A percentile compares a stretch with the other conserved stretches of the same genome.
Conservation (phyloP, 2,329 filamentous ascomycete species). For the Fusarium sp. region DNA sequence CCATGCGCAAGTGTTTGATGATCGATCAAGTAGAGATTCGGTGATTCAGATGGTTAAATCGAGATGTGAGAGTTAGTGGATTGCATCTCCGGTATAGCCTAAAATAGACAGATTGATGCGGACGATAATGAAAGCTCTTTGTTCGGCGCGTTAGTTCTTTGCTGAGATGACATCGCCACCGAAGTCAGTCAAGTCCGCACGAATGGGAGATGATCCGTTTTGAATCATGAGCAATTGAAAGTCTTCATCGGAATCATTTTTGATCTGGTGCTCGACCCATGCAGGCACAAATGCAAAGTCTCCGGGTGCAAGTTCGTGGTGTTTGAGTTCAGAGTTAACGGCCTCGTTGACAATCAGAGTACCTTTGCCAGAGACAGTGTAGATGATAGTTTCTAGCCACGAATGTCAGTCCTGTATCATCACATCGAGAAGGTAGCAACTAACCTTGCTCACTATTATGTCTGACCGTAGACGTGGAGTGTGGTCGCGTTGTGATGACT, state of each 20-base stretch:
- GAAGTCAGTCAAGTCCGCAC: slow-evolving; percentile 74
- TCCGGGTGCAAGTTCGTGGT: slow-evolving; percentile 68
- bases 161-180: slow-evolving; percentile 59
- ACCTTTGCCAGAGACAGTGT: slow-evolving; percentile 71
- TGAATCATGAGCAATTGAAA: slow-evolving; percentile 75
- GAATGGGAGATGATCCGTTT: slow-evolving; percentile 69
- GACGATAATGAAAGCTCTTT: background rate
- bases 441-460: slow-evolving; percentile 77
- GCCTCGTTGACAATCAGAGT: slow-evolving; percentile 69
- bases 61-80: slow-evolving; percentile 41
- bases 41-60: slow-evolving; percentile 49
- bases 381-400: slow-evolving; percentile 73
- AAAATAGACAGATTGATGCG: background rate
- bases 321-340: slow-evolving; percentile 62
- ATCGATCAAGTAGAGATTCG: slow-evolving; percentile 43
- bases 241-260: slow-evolving; percentile 72
- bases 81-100: slow-evolving; percentile 11
- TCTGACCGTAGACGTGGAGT: slow-evolving; percentile 71
- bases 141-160: slow-evolving; percentile 24
- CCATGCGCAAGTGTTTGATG: slow-evolving; percentile 72
- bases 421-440: slow-evolving; percentile 18
- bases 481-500: slow-evolving; percentile 74
- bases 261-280: slow-evolving; percentile 76
- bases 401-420: background rate
- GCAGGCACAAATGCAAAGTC: slow-evolving; percentile 79